phyloP scores from a whole-genome alignment of 1,139 yeast species.

The Wickerhamomyces sp. region DNA sequence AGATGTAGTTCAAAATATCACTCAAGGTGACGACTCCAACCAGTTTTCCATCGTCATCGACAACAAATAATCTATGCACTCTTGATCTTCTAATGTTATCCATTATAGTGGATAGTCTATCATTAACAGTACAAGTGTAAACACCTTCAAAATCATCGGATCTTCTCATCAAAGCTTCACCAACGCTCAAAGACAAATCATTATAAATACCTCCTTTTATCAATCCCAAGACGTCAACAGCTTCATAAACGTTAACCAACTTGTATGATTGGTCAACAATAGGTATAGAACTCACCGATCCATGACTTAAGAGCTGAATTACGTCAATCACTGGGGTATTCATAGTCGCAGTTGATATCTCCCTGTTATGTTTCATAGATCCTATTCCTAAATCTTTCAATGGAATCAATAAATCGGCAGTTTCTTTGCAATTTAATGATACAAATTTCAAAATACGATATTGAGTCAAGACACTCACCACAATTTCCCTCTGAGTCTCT shows the following conservation, averaged over 20 bases:
- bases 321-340: conserved; percentile 93
- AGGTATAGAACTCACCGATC: conserved; percentile 87
- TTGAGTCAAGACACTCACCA: conserved; percentile 92
- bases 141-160: conserved; percentile 98
- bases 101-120: conserved; percentile 84
- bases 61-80: conserved; percentile 88
- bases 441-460: conserved; percentile 94
- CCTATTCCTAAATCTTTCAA: conserved; percentile 67
- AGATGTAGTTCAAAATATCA: conserved; percentile 81
- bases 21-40: conserved; percentile 86
- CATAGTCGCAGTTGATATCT: conserved; percentile 80
- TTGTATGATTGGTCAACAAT: conserved; percentile 71
- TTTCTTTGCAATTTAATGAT: conserved; percentile 93
- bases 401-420: conserved; percentile 77
- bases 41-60: conserved; percentile 73
- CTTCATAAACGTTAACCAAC: conserved; percentile 89
- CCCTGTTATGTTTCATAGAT: conserved; percentile 33
- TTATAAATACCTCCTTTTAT: conserved; percentile 94
- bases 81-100: conserved; percentile 91
- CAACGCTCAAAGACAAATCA: conserved; percentile 87
- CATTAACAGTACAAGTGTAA: conserved; percentile 88
- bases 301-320: conserved; percentile 72
- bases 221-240: conserved; percentile 88
- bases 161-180: conserved; percentile 92
- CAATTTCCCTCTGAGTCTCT: conserved; percentile 88